Conservation (phyloP, 495 filamentous ascomycete genomes). For the Apodospora peruviana region DNA sequence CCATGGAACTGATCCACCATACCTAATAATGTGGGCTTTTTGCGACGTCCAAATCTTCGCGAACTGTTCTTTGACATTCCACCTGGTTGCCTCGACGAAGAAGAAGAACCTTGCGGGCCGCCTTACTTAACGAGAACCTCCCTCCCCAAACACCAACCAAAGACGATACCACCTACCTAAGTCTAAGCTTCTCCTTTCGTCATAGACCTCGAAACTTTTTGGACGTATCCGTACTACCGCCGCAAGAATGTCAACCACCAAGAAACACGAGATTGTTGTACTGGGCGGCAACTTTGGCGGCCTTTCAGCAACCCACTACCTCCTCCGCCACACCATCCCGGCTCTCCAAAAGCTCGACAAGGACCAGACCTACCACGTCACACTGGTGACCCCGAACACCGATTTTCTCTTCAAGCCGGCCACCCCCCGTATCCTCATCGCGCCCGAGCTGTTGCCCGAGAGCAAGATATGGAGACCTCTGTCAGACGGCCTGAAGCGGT, state of each 20-base stretch:
- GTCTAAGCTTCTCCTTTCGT: too few species aligned
- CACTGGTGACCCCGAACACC: conserved; percentile 33
- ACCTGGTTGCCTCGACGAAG: too few species aligned
- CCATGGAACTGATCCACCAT: too few species aligned
- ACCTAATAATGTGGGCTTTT: too few species aligned
- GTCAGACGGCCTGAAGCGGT: background rate
- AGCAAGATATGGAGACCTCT: conserved; percentile 17
- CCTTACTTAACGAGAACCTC: too few species aligned
- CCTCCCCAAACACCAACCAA: too few species aligned
- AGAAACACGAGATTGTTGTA: conserved; percentile 30
- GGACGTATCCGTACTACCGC: too few species aligned
- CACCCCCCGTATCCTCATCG: conserved; percentile 33
- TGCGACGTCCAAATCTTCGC: too few species aligned
- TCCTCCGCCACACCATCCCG: conserved; percentile 29
- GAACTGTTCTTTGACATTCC: too few species aligned
- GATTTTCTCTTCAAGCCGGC: conserved; percentile 37
- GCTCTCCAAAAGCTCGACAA: conserved; percentile 18
- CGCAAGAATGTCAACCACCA: background rate
- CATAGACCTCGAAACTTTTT: too few species aligned
- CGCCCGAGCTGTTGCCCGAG: conserved; percentile 24
- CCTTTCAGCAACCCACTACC: conserved; percentile 29
- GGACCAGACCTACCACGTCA: conserved; percentile 27
- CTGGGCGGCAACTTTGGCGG: conserved; percentile 35
- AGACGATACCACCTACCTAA: too few species aligned
- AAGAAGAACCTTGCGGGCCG: too few species aligned